These are phyloP conservation scores for Monosporozyma siamensis DNA, from an alignment of 805 yeast species.

Conservation along the genomic window DNA sequence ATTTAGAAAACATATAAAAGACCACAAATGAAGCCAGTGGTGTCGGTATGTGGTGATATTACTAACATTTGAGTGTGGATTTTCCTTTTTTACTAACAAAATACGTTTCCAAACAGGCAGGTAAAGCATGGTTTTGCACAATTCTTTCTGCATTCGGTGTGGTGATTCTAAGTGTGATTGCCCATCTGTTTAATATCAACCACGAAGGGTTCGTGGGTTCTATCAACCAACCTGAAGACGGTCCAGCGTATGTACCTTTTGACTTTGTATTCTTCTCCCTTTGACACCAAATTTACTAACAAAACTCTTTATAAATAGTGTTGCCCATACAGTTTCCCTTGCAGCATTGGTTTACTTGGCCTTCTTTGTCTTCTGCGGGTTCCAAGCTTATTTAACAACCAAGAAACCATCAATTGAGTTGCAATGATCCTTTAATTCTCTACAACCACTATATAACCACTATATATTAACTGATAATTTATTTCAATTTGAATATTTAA, in stretches of 20 bases:
- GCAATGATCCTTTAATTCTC: too few relatives aligned
- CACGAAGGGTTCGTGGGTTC: constrained; percentile 94
- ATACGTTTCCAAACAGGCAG: constrained; percentile 39
- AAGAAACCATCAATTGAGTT: constrained; percentile 60
- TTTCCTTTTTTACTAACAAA: constrained; percentile 2
- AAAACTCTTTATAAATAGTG: constrained; percentile 32
- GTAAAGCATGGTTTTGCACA: constrained; percentile 93
- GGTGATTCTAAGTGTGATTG: constrained; percentile 76
- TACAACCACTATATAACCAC: too few relatives aligned
- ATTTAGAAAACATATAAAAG: too few relatives aligned
- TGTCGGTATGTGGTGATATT: constrained; percentile 33
- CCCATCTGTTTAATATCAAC: constrained; percentile 64
- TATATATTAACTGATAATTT: too few relatives aligned
- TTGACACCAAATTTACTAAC: neutral
- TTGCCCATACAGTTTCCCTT: constrained; percentile 80
- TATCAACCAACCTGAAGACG: constrained; percentile 82
- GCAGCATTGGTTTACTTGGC: constrained; percentile 77
- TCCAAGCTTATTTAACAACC: constrained; percentile 58
- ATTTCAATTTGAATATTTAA: too few relatives aligned
- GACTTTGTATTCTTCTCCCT: neutral
- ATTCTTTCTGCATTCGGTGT: constrained; percentile 87
- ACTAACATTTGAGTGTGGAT: neutral
- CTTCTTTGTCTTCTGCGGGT: constrained; percentile 85
- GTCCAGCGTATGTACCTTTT: constrained; percentile 47
- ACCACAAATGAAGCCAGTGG: constrained; percentile 46